Conservation (phyloP, 768 basidiomycete genomes). For the Psilocybe subaeruginosa region DNA sequence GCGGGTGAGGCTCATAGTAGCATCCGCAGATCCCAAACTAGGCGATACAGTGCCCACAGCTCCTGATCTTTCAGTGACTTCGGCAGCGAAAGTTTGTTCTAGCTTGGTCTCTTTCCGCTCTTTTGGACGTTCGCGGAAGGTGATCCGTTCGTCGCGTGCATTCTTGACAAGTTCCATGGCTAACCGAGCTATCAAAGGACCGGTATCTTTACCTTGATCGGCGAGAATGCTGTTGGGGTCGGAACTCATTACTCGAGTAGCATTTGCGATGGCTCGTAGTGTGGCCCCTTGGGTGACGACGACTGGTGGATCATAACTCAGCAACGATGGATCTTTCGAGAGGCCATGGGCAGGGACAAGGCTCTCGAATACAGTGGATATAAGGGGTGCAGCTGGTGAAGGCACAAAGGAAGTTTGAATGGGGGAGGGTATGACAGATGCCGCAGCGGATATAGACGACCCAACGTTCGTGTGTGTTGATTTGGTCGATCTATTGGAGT, state of each 20-base stretch:
- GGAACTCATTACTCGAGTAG: conserved; percentile 86
- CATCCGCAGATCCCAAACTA: conserved; percentile 26
- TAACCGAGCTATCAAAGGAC: conserved; percentile 58
- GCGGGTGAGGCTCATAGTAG: conserved; percentile 39
- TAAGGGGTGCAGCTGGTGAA: conserved; percentile 43
- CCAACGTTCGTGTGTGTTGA: conserved; percentile 15
- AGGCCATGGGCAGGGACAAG: conserved; percentile 19
- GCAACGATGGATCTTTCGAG: conserved; percentile 25
- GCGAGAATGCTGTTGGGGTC: conserved; percentile 76
- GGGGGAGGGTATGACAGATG: conserved; percentile 41
- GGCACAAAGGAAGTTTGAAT: conserved; percentile 41
- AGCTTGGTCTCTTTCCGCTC: conserved; percentile 28
- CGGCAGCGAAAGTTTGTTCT: conserved; percentile 19
- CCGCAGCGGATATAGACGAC: conserved; percentile 19
- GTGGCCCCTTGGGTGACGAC: conserved; percentile 60
- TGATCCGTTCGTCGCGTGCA: conserved; percentile 65
- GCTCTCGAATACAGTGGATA: conserved; percentile 43
- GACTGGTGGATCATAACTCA: conserved; percentile 27
- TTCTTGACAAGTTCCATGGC: conserved; percentile 71
- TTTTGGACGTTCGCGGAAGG: conserved; percentile 43
- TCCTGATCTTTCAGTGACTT: conserved; percentile 31
- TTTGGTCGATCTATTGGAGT: conserved; percentile 26
- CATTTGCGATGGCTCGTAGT: conserved; percentile 77
- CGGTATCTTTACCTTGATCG: conserved; percentile 69
- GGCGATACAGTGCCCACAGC: conserved; percentile 48